phyloP scores from a whole-genome alignment of 2,329 filamentous ascomycete genomes.

The Alternaria triticimaculans region DNA sequence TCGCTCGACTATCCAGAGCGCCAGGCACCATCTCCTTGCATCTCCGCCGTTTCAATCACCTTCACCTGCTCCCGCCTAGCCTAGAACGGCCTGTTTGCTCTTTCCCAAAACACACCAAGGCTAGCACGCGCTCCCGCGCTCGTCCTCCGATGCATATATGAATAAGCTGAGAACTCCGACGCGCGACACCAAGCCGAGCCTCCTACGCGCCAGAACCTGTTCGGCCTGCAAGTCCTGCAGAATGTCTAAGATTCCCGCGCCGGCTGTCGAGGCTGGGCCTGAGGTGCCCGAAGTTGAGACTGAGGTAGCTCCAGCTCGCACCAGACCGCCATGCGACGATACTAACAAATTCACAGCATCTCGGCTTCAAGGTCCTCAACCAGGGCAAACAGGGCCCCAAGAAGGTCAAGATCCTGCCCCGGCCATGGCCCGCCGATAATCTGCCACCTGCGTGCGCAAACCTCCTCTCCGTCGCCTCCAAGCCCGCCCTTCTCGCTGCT shows the following conservation, averaged over 20 bases:
- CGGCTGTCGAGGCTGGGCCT: slow-evolving; percentile 61
- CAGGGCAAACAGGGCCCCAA: slow-evolving; percentile 72
- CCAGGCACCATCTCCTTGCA: slow-evolving; percentile 19
- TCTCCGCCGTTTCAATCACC: slow-evolving; percentile 27
- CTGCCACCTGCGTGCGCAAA: slow-evolving; percentile 79
- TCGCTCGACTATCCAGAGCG: slow-evolving; percentile 26
- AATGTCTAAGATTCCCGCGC: slow-evolving; percentile 52
- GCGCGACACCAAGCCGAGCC: slow-evolving; percentile 36
- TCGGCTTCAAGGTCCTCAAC: slow-evolving; percentile 75
- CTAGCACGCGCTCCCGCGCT: slow-evolving; percentile 19
- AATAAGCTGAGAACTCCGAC: slow-evolving; percentile 29
- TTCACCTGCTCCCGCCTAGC: slow-evolving; percentile 16
- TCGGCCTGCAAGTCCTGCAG: slow-evolving; percentile 69
- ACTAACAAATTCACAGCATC: slow-evolving; percentile 55
- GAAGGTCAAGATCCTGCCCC: slow-evolving; percentile 79
- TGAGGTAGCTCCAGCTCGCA: slow-evolving; percentile 63
- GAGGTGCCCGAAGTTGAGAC: slow-evolving; percentile 81
- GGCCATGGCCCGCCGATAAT: slow-evolving; percentile 73
- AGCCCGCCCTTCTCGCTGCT: slow-evolving; percentile 81
- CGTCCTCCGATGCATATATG: slow-evolving; percentile 37
- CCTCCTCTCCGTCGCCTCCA: slow-evolving; percentile 82
- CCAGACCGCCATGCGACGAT: neutral
- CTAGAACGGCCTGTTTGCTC: slow-evolving; percentile 13
- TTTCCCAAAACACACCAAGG: slow-evolving; percentile 11
- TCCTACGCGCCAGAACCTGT: slow-evolving; percentile 60